Evolutionary conservation across 116 monocot genomes (phyloP).

Genomic region (Trichopus zeylanicus): DNA sequence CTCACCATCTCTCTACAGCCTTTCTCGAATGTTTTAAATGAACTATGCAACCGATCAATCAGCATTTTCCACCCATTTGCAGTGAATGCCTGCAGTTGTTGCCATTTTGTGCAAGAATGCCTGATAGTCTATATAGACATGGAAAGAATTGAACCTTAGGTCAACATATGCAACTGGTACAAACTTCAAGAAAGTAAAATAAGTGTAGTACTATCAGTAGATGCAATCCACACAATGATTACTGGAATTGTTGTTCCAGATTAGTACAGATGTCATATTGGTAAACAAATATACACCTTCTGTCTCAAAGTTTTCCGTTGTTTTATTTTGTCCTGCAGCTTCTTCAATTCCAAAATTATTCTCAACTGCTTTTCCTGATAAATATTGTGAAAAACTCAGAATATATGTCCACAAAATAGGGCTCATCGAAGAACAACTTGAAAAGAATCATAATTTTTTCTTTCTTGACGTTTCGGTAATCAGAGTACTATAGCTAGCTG

Average conservation of each 20-base stretch:
- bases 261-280: no score
- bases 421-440: background rate
- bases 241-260: no score
- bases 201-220: no score
- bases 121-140: no score
- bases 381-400: background rate
- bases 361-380: constrained; percentile 74
- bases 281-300: constrained; percentile 24
- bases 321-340: constrained; percentile 71
- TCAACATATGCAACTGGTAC: no score
- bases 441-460: no score
- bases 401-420: background rate
- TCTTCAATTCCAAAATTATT: constrained; percentile 83
- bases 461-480: background rate
- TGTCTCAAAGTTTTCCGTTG: constrained; percentile 84
- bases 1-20: constrained; percentile 82
- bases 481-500: background rate
- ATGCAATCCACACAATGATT: no score
- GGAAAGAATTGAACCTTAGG: no score
- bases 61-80: no score
- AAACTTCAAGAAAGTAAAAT: no score
- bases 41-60: constrained; percentile 94
- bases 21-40: constrained; percentile 85
- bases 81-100: constrained; percentile 47
- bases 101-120: constrained; percentile 52